These are phyloP conservation scores for Bathelium albidoporum DNA, from an alignment of 495 filamentous ascomycete species.

Conservation along the genomic window DNA sequence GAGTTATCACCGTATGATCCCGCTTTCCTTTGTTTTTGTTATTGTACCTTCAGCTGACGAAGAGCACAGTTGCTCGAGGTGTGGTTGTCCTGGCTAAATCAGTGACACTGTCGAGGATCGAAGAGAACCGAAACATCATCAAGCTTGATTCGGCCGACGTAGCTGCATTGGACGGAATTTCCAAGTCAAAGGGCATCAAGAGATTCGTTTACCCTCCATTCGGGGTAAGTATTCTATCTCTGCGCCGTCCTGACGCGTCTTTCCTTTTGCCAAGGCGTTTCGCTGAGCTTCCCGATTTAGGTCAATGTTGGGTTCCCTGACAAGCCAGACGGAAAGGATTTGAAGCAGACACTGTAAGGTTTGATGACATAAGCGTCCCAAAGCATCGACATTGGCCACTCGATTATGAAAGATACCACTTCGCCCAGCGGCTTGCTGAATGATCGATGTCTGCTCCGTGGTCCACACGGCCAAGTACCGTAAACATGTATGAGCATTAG, in stretches of 20 bases:
- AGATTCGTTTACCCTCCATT: conserved; percentile 74
- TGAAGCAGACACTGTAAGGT: background rate
- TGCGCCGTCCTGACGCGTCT: too few relatives aligned
- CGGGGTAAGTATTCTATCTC: conserved; percentile 47
- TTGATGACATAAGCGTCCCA: background rate
- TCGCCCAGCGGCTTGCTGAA: too few relatives aligned
- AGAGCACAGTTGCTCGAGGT: conserved; percentile 52
- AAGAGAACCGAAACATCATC: conserved; percentile 60
- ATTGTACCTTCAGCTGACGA: conserved; percentile 6
- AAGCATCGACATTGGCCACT: too few relatives aligned
- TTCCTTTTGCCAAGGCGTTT: background rate
- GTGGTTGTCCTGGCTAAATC: conserved; percentile 72
- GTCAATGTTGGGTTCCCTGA: conserved; percentile 22
- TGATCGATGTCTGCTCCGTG: background rate
- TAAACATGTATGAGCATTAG: background rate
- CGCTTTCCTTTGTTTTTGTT: conserved; percentile 13
- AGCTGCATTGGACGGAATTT: conserved; percentile 51
- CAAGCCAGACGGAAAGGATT: conserved; percentile 6
- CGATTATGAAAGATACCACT: too few relatives aligned
- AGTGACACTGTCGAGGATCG: conserved; percentile 61
- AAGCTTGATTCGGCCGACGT: conserved; percentile 57
- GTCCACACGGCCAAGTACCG: background rate
- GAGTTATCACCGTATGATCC: conserved; percentile 60
- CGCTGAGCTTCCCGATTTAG: conserved; percentile 10
- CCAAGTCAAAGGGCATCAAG: conserved; percentile 49